phyloP scores from a whole-genome alignment of 352 stramenopile species.

The Blastocystis sp. region DNA sequence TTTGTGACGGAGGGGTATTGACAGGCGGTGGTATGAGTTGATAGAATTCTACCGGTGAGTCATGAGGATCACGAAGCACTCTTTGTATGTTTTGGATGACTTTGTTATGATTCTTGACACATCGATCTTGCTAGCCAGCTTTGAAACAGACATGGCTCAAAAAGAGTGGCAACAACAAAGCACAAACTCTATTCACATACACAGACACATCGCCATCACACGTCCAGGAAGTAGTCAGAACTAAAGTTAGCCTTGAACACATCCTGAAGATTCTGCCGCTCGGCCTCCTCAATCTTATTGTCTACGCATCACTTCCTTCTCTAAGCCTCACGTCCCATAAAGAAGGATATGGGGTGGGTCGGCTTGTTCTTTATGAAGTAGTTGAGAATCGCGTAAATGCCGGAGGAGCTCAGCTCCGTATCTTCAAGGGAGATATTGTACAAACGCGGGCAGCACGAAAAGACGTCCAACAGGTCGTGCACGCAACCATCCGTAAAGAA shows the following conservation, averaged over 20 bases:
- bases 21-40: neutral
- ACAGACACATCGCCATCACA: too few species aligned
- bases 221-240: too few species aligned
- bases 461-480: neutral
- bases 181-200: too few species aligned
- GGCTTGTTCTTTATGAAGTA: slow-evolving; percentile 31
- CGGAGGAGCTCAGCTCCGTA: slow-evolving; percentile 3
- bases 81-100: neutral
- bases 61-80: neutral
- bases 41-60: neutral
- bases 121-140: slow-evolving; percentile 40
- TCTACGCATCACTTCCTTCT: neutral
- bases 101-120: slow-evolving; percentile 62
- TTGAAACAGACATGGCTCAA: slow-evolving; percentile 46
- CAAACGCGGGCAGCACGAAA: neutral
- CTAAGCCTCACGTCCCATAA: neutral
- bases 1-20: slow-evolving; percentile 48
- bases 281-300: slow-evolving; percentile 21
- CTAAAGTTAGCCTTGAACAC: slow-evolving; percentile 29
- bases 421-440: slow-evolving; percentile 51
- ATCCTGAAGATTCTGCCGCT: neutral
- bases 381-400: slow-evolving; percentile 4
- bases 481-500: slow-evolving; percentile 6
- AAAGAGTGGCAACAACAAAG: neutral
- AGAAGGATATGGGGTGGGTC: neutral